Conservation (phyloP, 176 grass and related monocot species). For the Ensete glaucum region DNA sequence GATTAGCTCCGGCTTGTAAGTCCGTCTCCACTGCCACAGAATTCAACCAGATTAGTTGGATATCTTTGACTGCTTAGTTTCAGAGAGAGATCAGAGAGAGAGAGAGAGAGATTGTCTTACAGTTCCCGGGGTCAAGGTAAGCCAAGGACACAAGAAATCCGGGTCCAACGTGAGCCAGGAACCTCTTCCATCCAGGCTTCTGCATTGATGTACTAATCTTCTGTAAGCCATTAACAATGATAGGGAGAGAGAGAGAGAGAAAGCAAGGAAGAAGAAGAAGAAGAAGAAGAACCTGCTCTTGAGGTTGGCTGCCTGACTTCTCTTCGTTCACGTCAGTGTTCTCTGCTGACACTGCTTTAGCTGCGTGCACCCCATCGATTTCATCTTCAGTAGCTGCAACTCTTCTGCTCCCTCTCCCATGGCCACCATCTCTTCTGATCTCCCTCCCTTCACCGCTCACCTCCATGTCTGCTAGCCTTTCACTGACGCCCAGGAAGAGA, state of each 20-base stretch:
- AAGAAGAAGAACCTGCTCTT: neutral
- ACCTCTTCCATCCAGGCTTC: conserved; percentile 62
- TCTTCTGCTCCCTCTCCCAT: neutral
- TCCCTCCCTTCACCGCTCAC: neutral
- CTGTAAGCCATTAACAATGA: too few species aligned
- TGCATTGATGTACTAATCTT: conserved; percentile 12
- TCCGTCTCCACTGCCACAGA: conserved; percentile 77
- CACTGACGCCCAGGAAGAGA: neutral
- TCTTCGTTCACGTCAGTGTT: neutral
- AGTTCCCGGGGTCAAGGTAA: conserved; percentile 86
- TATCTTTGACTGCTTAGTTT: neutral
- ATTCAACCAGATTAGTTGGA: conserved; percentile 14
- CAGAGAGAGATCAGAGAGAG: neutral
- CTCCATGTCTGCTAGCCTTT: neutral
- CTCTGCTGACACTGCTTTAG: neutral
- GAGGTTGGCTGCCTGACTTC: neutral
- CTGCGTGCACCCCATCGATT: neutral
- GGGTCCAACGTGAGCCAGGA: conserved; percentile 72
- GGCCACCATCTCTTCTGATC: neutral
- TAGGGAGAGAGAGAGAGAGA: too few species aligned
- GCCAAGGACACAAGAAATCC: conserved; percentile 91
- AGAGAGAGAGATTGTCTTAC: conserved; percentile 31
- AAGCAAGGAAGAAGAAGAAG: neutral
- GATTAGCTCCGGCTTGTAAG: conserved; percentile 75
- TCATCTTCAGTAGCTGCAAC: neutral